Conservation (phyloP, 2,329 filamentous ascomycete genomes). For the Mycosphaerella sp. region DNA sequence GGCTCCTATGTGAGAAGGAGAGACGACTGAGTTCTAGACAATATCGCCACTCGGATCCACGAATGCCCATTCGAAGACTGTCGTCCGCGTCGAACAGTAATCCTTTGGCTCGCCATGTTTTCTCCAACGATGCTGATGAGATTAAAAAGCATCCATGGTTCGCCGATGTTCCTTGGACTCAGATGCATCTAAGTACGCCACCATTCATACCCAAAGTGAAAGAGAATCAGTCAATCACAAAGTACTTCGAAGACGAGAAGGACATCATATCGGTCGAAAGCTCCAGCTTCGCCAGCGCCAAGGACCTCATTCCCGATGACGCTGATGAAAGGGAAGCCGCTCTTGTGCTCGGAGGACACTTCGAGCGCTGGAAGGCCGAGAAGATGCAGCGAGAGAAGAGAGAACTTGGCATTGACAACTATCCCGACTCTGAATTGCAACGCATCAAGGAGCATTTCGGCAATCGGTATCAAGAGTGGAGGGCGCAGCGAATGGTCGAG, state of each 20-base stretch:
- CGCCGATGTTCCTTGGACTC: constrained; percentile 68
- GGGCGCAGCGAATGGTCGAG: constrained; percentile 24
- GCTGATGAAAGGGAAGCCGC: constrained; percentile 14
- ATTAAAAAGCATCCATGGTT: constrained; percentile 91
- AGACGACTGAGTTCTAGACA: constrained; percentile 67
- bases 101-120: constrained; percentile 51
- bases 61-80: constrained; percentile 25
- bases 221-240: constrained; percentile 52
- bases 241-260: constrained; percentile 83
- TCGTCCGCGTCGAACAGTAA: constrained; percentile 43
- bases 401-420: constrained; percentile 30
- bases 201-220: constrained; percentile 72
- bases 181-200: constrained; percentile 62
- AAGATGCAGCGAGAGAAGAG: constrained; percentile 26
- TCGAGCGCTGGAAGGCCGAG: constrained; percentile 24
- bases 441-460: constrained; percentile 32
- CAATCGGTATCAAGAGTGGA: constrained; percentile 28
- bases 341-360: constrained; percentile 12
- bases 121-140: constrained; percentile 75
- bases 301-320: constrained; percentile 19
- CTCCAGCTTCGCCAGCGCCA: constrained; percentile 25
- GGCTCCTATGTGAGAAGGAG: constrained; percentile 67
- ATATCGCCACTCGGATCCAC: constrained; percentile 58
- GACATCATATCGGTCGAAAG: constrained; percentile 48
- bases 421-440: constrained; percentile 27